These are phyloP conservation scores for cucumber (Cucumis sativus) DNA, from an alignment of 306 rosid genomes.

Conservation along the genomic window DNA sequence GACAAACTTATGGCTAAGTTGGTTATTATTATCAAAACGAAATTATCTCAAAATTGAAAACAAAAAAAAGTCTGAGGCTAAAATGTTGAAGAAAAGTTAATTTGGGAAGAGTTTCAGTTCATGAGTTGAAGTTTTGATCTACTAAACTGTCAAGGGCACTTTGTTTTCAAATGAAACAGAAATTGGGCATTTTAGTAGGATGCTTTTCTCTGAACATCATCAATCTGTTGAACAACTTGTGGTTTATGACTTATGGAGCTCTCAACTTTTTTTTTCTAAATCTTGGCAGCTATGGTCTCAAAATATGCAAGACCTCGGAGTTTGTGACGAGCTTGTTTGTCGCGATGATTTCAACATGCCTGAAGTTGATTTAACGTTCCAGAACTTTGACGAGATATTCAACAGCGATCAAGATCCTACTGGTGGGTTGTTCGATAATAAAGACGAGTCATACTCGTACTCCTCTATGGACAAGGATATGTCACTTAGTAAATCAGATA, in stretches of 20 bases:
- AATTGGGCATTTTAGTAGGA: neutral
- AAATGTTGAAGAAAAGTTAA: neutral
- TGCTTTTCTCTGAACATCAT: neutral
- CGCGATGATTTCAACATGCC: slow-evolving; percentile 71
- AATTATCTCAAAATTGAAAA: too few species aligned
- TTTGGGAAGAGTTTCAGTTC: neutral
- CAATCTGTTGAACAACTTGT: neutral
- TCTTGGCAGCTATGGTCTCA: slow-evolving; percentile 78
- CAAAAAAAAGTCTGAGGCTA: neutral
- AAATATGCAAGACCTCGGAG: slow-evolving; percentile 84
- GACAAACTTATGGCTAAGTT: neutral
- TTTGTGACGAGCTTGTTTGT: slow-evolving; percentile 64
- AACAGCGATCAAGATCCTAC: slow-evolving; percentile 63
- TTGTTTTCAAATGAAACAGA: neutral
- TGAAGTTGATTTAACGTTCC: slow-evolving; percentile 76
- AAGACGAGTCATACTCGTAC: slow-evolving; percentile 37
- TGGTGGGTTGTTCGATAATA: slow-evolving; percentile 26
- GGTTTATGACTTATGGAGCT: neutral
- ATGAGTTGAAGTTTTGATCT: too few species aligned
- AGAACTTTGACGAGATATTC: slow-evolving; percentile 60
- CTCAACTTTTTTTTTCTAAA: neutral
- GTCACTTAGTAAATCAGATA: slow-evolving; percentile 37
- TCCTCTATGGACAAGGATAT: slow-evolving; percentile 41
- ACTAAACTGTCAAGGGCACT: neutral
- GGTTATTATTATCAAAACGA: neutral